These are phyloP conservation scores for Tulasnella calospora DNA, from an alignment of 768 basidiomycete species.

Conservation along the genomic window DNA sequence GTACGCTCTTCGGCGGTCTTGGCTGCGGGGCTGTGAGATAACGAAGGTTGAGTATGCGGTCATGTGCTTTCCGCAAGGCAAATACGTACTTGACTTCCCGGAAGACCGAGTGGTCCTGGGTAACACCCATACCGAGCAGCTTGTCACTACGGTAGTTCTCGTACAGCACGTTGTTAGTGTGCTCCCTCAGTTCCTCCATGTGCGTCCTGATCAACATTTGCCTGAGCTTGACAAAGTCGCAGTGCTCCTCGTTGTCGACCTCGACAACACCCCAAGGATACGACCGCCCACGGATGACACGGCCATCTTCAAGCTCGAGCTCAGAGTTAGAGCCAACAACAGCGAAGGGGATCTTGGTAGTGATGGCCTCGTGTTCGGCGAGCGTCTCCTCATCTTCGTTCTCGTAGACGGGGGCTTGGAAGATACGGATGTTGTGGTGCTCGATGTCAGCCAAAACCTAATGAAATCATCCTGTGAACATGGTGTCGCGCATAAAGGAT, in stretches of 20 bases:
- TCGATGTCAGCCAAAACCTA: conserved; percentile 91
- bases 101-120: conserved; percentile 96
- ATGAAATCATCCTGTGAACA: conserved; percentile 4
- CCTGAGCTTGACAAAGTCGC: conserved; percentile 98
- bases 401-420: conserved; percentile 95
- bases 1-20: conserved; percentile 94
- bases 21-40: conserved; percentile 71
- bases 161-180: conserved; percentile 92
- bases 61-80: not conserved
- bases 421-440: conserved; percentile 94
- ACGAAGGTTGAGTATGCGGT: conserved; percentile 8
- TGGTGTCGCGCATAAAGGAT: not conserved
- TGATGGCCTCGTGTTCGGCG: conserved; percentile 95
- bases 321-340: conserved; percentile 90
- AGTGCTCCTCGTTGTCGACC: conserved; percentile 98
- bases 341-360: conserved; percentile 97
- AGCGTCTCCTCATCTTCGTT: conserved; percentile 98
- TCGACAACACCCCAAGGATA: conserved; percentile 99
- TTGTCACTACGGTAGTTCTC: conserved; percentile 99
- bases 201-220: conserved; percentile 99
- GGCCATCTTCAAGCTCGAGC: conserved; percentile 79
- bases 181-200: conserved; percentile 98
- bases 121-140: conserved; percentile 92
- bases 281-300: conserved; percentile 85
- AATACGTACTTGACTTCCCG: conserved; percentile 92